phyloP scores from a whole-genome alignment of 768 basidiomycete genomes.

The Coprinellus micaceus region DNA sequence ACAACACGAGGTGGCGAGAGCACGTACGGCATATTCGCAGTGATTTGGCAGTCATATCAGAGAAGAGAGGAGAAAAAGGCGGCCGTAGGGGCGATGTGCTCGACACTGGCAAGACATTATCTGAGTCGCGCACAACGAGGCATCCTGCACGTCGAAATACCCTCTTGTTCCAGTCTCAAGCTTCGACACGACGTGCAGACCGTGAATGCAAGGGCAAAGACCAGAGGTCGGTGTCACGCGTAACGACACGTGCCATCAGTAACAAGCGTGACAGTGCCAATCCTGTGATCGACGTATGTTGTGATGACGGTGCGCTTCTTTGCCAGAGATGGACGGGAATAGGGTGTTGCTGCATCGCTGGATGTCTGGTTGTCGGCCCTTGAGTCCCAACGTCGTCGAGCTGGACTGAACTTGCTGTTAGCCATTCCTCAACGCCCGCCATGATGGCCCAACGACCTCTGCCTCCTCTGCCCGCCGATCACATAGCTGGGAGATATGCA shows the following conservation, averaged over 20 bases:
- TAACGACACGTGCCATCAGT: conserved; percentile 2
- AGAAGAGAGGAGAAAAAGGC: background rate
- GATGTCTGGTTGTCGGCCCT: background rate
- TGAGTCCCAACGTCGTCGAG: background rate
- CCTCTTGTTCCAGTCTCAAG: background rate
- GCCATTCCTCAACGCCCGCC: background rate
- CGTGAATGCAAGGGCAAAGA: background rate
- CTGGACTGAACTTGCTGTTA: background rate
- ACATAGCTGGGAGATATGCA: background rate
- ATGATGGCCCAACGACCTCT: background rate
- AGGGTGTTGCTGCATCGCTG: background rate
- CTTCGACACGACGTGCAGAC: background rate
- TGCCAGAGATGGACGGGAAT: conserved; percentile 10
- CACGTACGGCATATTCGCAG: conserved; percentile 7
- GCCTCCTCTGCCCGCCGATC: conserved; percentile 1
- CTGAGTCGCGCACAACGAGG: background rate
- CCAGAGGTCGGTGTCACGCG: background rate
- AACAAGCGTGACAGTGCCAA: background rate
- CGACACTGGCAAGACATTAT: background rate
- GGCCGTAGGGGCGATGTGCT: background rate
- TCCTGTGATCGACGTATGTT: conserved; percentile 4
- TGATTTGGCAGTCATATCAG: conserved; percentile 4
- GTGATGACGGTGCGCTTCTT: background rate
- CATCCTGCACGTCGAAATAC: background rate
- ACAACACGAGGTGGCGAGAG: conserved; percentile 10